phyloP scores from a whole-genome alignment of 768 basidiomycete genomes.

The Pholiota conissans region DNA sequence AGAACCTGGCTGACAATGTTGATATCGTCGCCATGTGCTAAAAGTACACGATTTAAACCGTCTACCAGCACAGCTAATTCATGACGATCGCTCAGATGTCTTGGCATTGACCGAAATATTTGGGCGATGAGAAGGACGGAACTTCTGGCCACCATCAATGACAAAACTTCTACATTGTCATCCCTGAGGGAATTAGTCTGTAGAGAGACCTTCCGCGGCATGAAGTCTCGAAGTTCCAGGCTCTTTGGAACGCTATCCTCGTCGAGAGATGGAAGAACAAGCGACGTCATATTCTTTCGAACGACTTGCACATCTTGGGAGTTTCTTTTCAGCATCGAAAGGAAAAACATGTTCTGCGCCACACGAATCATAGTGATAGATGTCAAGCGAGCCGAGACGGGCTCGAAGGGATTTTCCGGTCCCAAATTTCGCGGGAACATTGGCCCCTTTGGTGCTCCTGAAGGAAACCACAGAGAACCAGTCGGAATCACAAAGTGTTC shows the following conservation, averaged over 20 bases:
- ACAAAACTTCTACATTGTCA: conserved; percentile 39
- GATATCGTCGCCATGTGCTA: conserved; percentile 70
- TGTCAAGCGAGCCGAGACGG: conserved; percentile 42
- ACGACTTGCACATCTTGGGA: conserved; percentile 68
- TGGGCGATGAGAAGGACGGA: conserved; percentile 69
- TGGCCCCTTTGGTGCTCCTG: conserved; percentile 50
- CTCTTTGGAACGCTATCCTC: conserved; percentile 22
- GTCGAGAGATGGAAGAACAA: conserved; percentile 54
- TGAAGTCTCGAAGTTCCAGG: conserved; percentile 47
- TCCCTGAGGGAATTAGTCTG: conserved; percentile 12
- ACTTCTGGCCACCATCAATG: conserved; percentile 65
- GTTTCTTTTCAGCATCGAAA: conserved; percentile 62
- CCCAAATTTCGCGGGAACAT: conserved; percentile 60
- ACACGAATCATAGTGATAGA: conserved; percentile 64
- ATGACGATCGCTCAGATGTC: conserved; percentile 67
- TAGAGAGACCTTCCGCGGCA: conserved; percentile 34
- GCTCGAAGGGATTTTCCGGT: conserved; percentile 36
- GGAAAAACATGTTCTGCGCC: conserved; percentile 70
- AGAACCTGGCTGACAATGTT: conserved; percentile 76
- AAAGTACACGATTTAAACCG: conserved; percentile 67
- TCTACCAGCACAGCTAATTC: conserved; percentile 70
- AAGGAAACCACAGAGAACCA: conserved; percentile 68
- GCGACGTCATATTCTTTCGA: conserved; percentile 61
- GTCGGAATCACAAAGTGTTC: conserved; percentile 70
- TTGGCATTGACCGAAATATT: conserved; percentile 69